phyloP scores from a whole-genome alignment of 345 rosid species.

The Citrus hindsii region DNA sequence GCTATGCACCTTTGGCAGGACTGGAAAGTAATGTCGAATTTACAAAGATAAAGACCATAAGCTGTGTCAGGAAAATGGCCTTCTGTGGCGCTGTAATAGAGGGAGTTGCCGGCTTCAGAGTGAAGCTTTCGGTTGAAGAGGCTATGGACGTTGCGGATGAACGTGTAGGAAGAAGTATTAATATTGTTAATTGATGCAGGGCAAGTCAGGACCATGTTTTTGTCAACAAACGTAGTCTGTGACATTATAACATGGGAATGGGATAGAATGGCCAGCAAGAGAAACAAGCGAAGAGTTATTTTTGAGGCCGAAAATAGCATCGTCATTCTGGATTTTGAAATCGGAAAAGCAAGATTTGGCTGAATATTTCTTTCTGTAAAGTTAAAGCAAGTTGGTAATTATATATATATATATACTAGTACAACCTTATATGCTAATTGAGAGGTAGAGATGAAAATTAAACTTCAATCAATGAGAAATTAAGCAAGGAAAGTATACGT shows the following conservation, averaged over 20 bases:
- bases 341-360: too few relatives aligned
- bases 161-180: background rate
- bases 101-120: background rate
- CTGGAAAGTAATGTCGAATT: background rate
- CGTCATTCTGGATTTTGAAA: background rate
- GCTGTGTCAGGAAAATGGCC: conserved; percentile 6
- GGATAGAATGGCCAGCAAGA: background rate
- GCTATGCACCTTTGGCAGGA: conserved; percentile 20
- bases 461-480: background rate
- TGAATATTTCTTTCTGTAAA: too few relatives aligned
- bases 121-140: background rate
- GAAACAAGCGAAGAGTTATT: background rate
- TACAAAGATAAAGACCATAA: conserved; percentile 21
- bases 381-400: too few relatives aligned
- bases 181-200: background rate
- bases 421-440: background rate
- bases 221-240: background rate
- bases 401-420: too few relatives aligned
- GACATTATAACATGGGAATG: background rate
- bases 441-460: background rate
- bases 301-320: background rate
- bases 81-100: background rate
- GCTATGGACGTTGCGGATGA: background rate
- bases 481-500: too few relatives aligned
- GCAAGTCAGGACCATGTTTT: background rate